Base-by-base conservation (phyloP, 805 yeast species). In the Candida schatavii region DNA sequence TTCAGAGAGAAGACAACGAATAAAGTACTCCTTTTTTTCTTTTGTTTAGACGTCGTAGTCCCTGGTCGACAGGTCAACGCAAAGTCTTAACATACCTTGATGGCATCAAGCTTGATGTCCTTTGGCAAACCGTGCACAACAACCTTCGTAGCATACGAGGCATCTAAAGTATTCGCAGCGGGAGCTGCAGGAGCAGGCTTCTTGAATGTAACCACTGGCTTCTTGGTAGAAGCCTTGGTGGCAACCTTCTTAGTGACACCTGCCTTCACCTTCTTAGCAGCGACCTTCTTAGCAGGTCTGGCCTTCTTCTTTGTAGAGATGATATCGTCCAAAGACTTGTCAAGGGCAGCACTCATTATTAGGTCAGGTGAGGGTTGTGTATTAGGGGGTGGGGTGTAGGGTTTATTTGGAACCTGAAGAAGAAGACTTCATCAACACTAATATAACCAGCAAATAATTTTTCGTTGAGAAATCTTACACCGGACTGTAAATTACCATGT, bases 311-410 rank as follows among this genome's bases (percentile, higher is more conserved):
- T 70, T 54, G 72, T 64, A 48, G 86, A 68, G 61, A 91, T 86
- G 65, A 91, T 91, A 56, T 89, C 97, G 73, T 91, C 99, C 60
- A 91, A 80, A 38, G 97, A 88, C 72, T 87, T 85, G 71, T 91
- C 97, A 70, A 91, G 78, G 57, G 85, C 77, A 49, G 84, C 76
- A 62, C 95, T 84, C 90, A 84, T 86, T 49, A 40, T 44, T 46
- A 40, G 41, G 46, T 41, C n/a, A n/a, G n/a, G n/a, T n/a, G n/a
- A n/a, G n/a, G n/a, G n/a, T n/a, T n/a, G n/a, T n/a, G n/a, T n/a
- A n/a, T n/a, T n/a, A n/a, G n/a, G n/a, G n/a, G n/a, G n/a, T n/a
- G n/a, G n/a, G n/a, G n/a, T n/a, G n/a, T n/a, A n/a, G n/a, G n/a
- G n/a, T n/a, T n/a, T n/a, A n/a, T n/a, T n/a, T n/a, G n/a, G n/a